These are phyloP conservation scores for Solanum rostratum DNA, from an alignment of 257 asterid genomes.

Conservation along the genomic window DNA sequence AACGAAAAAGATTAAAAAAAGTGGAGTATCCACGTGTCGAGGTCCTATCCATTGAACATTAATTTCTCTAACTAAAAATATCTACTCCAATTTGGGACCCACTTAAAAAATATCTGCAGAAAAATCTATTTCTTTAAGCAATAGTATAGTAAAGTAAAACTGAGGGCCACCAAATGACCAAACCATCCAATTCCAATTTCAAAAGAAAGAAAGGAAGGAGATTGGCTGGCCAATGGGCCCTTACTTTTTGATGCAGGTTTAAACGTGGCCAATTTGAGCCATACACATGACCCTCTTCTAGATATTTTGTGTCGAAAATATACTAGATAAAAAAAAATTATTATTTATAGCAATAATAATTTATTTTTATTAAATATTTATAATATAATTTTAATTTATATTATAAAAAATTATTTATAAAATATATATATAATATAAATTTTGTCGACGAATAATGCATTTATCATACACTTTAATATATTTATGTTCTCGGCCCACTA, in stretches of 20 bases:
- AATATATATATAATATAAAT: too few species aligned
- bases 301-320: constrained; percentile 61
- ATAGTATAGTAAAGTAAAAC: background rate
- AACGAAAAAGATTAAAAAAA: constrained; percentile 14
- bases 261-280: constrained; percentile 61
- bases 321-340: too few species aligned
- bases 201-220: background rate
- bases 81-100: constrained; percentile 30
- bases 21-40: constrained; percentile 46
- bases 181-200: background rate
- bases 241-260: constrained; percentile 16
- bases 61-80: constrained; percentile 23
- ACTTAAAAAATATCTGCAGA: constrained; percentile 10
- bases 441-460: too few species aligned
- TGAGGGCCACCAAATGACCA: background rate
- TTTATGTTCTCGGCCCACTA: too few species aligned
- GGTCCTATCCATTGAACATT: constrained; percentile 22
- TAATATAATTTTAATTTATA: too few species aligned
- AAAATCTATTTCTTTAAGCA: background rate
- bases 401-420: too few species aligned
- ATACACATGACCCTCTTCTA: constrained; percentile 7
- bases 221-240: constrained; percentile 8
- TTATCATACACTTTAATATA: too few species aligned
- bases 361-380: too few species aligned
- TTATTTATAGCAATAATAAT: too few species aligned